Base-by-base conservation (phyloP, 306 rosid genomes). In the Begonia fuchsioides region DNA sequence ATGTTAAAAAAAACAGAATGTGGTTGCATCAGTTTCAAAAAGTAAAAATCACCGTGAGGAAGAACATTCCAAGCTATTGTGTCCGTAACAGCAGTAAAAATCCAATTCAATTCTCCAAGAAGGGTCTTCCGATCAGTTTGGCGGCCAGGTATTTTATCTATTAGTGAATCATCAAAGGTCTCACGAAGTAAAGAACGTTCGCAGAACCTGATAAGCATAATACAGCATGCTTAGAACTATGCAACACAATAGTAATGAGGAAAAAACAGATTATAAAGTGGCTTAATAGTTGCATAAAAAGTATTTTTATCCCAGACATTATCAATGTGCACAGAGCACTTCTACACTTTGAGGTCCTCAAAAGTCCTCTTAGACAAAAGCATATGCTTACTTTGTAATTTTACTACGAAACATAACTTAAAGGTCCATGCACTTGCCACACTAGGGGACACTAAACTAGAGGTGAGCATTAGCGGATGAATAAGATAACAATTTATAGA, bases 1-100 rank as follows among this genome's bases (percentile, higher is more conserved):
- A 26, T 26, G 7, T 26, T 6, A 4, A 4, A 2, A 6, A 26
- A 26, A 26, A 26, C 35, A 26, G 18, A 47, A 13, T 47, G 10
- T 5, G 17, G 16, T 14, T 15, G 17, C 16, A 13, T 14, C 16
- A 47, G 43, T 54, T 39, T 12, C 0, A 15, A 52, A n/a, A 32
- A 14, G 47, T 19, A 20, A 52, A 50, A 63, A 56, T 38, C 69
- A 92, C 98, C 99, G 62, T 77, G 94, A 41, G 99, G 96, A 54
- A 92, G 94, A 72, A 86, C 96, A 58, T 92, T 92, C 99, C 99
- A 92, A 13, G 99, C 99, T 72, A 92, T 86, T 5, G 99, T 92
- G 65, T 92, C 94, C 39, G 99, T 92, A 60, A 92, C 94, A 15
- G 99, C 99, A 11, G 99, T 92, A 62, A 92, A 92, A 52, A 92